Percentiles rank a stretch among this genome's conserved stretches.
Evolutionary conservation across 805 yeast genomes (phyloP).

Genomic region (Zygotorulaspora sp.): DNA sequence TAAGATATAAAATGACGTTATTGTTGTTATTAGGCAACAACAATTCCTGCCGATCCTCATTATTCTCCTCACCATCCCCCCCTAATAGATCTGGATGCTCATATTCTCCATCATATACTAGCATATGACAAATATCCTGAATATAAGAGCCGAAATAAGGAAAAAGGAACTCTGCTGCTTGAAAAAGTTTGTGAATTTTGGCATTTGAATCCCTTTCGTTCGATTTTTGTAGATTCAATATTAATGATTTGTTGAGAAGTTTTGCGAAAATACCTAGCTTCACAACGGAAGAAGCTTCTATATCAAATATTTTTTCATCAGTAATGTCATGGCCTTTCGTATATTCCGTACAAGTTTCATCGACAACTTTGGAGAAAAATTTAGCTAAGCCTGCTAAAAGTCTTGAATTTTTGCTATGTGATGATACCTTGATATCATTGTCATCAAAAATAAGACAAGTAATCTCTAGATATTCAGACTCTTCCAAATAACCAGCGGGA

Average conservation of each 20-base stretch:
- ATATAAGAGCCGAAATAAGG: constrained; percentile 26
- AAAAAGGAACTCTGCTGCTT: constrained; percentile 34
- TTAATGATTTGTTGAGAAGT: constrained; percentile 26
- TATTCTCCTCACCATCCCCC: constrained; percentile 10
- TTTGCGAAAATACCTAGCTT: constrained; percentile 26
- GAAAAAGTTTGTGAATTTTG: constrained; percentile 23
- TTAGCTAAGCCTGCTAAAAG: constrained; percentile 47
- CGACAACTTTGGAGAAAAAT: constrained; percentile 46
- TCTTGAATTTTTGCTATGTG: constrained; percentile 33
- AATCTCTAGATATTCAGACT: constrained; percentile 46
- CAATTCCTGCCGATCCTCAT: constrained; percentile 12
- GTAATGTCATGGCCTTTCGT: constrained; percentile 31
- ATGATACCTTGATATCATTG: constrained; percentile 32
- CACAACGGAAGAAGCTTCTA: constrained; percentile 18
- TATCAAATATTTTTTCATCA: constrained; percentile 15
- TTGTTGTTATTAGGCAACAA: constrained; percentile 24
- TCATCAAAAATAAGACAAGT: constrained; percentile 42
- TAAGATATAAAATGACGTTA: constrained; percentile 24
- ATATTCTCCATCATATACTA: constrained; percentile 25
- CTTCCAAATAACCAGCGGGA: constrained; percentile 59
- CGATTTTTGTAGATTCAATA: constrained; percentile 15
- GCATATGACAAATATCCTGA: constrained; percentile 24
- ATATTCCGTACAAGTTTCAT: constrained; percentile 37
- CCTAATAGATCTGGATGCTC: constrained; percentile 10
- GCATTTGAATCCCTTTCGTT: constrained; percentile 9